phyloP scores from a whole-genome alignment of 306 rosid genomes.

The Cicer cuneatum region DNA sequence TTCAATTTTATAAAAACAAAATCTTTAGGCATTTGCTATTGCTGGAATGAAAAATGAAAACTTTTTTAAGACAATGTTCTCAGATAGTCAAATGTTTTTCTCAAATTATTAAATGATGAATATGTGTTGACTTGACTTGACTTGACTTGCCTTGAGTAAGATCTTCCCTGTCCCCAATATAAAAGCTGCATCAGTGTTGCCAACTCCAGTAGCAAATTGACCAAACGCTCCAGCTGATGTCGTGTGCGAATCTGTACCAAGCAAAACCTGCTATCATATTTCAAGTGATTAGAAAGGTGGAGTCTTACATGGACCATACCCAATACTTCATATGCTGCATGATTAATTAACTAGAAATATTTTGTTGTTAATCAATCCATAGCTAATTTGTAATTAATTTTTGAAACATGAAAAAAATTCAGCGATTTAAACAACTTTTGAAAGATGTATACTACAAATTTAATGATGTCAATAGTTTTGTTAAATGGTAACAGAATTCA shows the following conservation, averaged over 20 bases:
- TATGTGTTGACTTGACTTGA: constrained; percentile 10
- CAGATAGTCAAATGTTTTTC: not conserved
- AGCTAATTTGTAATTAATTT: too few relatives aligned
- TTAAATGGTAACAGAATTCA: constrained; percentile 38
- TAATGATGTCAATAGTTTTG: not conserved
- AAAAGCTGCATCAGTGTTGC: constrained; percentile 88
- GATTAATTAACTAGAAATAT: not conserved
- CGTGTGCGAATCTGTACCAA: constrained; percentile 93
- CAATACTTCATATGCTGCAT: not conserved
- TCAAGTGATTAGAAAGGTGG: constrained; percentile 21
- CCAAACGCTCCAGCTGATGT: constrained; percentile 95
- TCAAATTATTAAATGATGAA: not conserved
- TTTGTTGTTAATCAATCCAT: too few relatives aligned
- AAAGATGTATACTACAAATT: constrained; percentile 25
- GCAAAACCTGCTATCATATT: constrained; percentile 64
- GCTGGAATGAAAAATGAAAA: not conserved
- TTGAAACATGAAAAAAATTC: too few relatives aligned
- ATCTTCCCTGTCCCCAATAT: constrained; percentile 82
- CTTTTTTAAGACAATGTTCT: not conserved
- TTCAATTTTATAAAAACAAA: too few relatives aligned
- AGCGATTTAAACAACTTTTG: not conserved
- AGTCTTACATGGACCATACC: not conserved
- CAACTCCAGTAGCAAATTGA: constrained; percentile 86
- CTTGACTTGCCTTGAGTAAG: constrained; percentile 64
- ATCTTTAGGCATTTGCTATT: not conserved